Conservation (phyloP, 148 eudicot genomes). For the Persicaria tinctoria region DNA sequence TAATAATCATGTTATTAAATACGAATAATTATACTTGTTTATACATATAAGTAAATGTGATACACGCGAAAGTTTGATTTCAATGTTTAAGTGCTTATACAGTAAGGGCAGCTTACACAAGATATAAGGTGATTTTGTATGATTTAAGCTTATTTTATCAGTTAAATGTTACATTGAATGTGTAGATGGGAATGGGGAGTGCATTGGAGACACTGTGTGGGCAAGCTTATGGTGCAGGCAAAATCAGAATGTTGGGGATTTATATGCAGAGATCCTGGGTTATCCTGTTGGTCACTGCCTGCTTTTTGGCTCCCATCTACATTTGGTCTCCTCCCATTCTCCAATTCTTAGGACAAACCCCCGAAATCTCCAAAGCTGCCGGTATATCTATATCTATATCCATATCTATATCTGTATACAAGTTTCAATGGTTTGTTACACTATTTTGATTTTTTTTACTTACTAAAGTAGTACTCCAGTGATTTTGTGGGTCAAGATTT, state of each 20-base stretch:
- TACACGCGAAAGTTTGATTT: too few species aligned
- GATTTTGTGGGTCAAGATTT: not conserved
- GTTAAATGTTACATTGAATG: not conserved
- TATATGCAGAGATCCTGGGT: slow-evolving; percentile 60
- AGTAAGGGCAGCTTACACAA: too few species aligned
- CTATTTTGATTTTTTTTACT: not conserved
- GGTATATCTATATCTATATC: not conserved
- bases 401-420: not conserved
- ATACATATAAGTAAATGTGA: too few species aligned
- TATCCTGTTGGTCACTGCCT: slow-evolving; percentile 24
- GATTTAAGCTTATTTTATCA: too few species aligned
- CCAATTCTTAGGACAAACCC: slow-evolving; percentile 17
- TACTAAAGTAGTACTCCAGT: too few species aligned
- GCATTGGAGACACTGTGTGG: slow-evolving; percentile 57
- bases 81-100: too few species aligned
- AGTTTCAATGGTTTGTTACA: not conserved
- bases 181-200: slow-evolving; percentile 57
- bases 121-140: too few species aligned
- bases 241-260: slow-evolving; percentile 39
- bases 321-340: slow-evolving; percentile 33
- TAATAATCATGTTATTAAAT: too few species aligned
- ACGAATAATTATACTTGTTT: too few species aligned
- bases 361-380: slow-evolving; percentile 21
- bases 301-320: slow-evolving; percentile 25
- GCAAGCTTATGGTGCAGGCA: slow-evolving; percentile 53